These are phyloP conservation scores for Erythrobasidium hasegawianum DNA, from an alignment of 1,284 basidiomycete species.

Conservation along the genomic window DNA sequence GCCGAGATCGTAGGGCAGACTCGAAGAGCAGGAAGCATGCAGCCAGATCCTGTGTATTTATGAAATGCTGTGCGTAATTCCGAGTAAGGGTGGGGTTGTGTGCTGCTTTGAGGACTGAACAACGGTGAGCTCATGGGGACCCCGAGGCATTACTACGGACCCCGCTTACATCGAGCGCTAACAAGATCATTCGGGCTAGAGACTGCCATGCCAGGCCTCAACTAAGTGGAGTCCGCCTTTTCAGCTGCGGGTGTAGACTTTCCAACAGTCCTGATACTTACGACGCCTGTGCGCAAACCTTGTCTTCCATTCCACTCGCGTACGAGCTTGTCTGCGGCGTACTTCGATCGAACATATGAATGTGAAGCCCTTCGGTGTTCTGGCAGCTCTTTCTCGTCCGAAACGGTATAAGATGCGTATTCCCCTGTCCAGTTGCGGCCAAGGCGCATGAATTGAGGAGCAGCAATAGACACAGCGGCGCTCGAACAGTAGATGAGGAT, in stretches of 20 bases:
- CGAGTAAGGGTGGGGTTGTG: slow-evolving; percentile 2
- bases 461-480: slow-evolving; percentile 12
- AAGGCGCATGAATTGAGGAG: slow-evolving; percentile 20
- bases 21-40: slow-evolving; percentile 24
- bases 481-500: slow-evolving; percentile 28
- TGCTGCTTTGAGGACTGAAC: slow-evolving; percentile 12
- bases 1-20: slow-evolving; percentile 13
- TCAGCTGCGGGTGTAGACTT: too few relatives aligned
- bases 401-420: slow-evolving; percentile 9
- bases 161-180: slow-evolving; percentile 12
- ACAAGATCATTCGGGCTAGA: slow-evolving; percentile 19
- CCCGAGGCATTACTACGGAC: too few relatives aligned
- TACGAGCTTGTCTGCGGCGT: slow-evolving; percentile 21
- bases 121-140: not conserved
- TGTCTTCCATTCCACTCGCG: slow-evolving; percentile 8
- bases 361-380: slow-evolving; percentile 18
- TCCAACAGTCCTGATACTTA: too few relatives aligned
- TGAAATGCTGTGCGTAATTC: slow-evolving; percentile 18
- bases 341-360: slow-evolving; percentile 22
- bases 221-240: not conserved
- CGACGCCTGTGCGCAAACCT: slow-evolving; percentile 18
- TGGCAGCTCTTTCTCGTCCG: slow-evolving; percentile 16
- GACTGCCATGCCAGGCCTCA: slow-evolving; percentile 27
- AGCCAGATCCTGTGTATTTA: slow-evolving; percentile 28
- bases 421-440: slow-evolving; percentile 18